Conservation (phyloP, 352 stramenopile species). For the Porosira glacialis region DNA sequence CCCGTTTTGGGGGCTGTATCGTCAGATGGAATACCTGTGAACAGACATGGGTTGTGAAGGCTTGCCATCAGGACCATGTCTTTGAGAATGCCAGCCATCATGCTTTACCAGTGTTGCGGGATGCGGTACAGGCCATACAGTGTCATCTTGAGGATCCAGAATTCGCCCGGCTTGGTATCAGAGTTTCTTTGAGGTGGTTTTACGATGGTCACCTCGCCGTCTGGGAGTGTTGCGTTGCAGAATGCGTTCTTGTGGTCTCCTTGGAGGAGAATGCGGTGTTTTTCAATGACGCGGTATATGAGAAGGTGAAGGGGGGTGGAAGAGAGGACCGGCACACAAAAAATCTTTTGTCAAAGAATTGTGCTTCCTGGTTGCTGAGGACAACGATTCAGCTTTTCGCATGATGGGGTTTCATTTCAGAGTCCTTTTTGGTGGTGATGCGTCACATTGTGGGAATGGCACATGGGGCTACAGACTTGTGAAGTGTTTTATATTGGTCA, state of each 20-base stretch:
- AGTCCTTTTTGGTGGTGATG: conserved; percentile 34
- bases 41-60: conserved; percentile 26
- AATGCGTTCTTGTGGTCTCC: conserved; percentile 40
- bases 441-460: conserved; percentile 41
- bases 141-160: conserved; percentile 37
- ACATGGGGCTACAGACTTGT: neutral
- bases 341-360: conserved; percentile 13
- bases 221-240: conserved; percentile 14
- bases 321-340: conserved; percentile 28
- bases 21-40: neutral
- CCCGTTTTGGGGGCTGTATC: neutral
- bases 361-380: conserved; percentile 34
- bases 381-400: conserved; percentile 51
- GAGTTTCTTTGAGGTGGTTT: conserved; percentile 18
- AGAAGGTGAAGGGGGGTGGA: conserved; percentile 13
- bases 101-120: conserved; percentile 33
- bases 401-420: conserved; percentile 20
- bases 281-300: conserved; percentile 8
- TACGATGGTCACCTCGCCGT: conserved; percentile 32
- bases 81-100: conserved; percentile 8
- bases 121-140: conserved; percentile 23
- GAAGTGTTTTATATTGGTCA: conserved; percentile 2
- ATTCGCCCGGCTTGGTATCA: conserved; percentile 3
- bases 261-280: conserved; percentile 21
- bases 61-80: conserved; percentile 7